Base-by-base conservation (phyloP, 2,329 filamentous ascomycete genomes). In the Rhexocercosporidium sp. region DNA sequence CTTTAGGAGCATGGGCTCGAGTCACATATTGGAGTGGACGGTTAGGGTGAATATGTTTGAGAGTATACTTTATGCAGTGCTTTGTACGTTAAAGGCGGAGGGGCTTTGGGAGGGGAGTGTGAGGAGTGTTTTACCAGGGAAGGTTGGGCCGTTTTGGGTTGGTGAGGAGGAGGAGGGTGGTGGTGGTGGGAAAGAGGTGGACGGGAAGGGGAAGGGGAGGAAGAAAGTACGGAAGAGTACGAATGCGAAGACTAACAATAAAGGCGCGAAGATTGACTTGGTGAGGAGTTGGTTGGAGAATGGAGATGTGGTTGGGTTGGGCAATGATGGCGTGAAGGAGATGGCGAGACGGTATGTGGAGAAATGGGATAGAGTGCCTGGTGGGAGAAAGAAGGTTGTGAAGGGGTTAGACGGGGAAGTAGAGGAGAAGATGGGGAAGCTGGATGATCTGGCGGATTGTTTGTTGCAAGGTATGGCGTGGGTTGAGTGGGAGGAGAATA, bases 401-500 rank as follows among this genome's bases (percentile, higher is more conserved):
- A 71, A 70, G 66, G 72, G 72, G 16, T 12, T 1, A 44, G 62
- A 70, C 65, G 59, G 70, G 70, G 71, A 75, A 71, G 57, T 76
- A 69, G 67, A 75, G 31, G 72, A 75, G 65, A 73, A 73, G 66
- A 70, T 76, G 59, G 77, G 70, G n/a, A 96, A 96, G 78, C 78
- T 95, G 62, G 93, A 96, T 78, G 93, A 96, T 80, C 79, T 96
- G 59, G 91, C 92, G 0, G 93, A 96, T 80, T 92, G 90, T 76
- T 80, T 96, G 29, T 77, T 96, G 63, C 93, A 96, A 77, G 93
- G 89, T 1, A 83, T 93, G 66, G 89, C 92, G 2, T 95, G 91
- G 88, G 78, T 93, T 44, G 84, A 88, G 68, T 96, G 93, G 93
- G 87, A 93, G 75, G 80, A 83, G 72, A 91, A 91, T 72, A 80